These are phyloP conservation scores for Eremothecium gossypii DNA, from an alignment of 1,139 yeast species.

Conservation along the genomic window DNA sequence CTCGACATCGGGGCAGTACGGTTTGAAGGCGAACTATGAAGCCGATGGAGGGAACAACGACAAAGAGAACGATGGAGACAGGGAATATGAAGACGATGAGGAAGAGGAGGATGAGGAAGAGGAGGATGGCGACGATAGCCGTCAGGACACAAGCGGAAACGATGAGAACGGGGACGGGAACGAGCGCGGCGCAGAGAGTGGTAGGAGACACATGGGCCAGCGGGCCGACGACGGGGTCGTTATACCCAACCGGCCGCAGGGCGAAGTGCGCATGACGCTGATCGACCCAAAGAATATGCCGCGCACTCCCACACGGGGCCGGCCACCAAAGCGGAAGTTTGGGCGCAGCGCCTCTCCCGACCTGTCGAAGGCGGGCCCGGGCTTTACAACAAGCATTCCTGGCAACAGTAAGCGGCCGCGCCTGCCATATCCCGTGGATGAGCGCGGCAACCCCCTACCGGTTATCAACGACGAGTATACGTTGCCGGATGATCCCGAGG, in stretches of 20 bases:
- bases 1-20: constrained; percentile 15
- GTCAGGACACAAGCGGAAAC: neutral
- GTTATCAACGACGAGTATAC: constrained; percentile 73
- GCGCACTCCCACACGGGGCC: constrained; percentile 24
- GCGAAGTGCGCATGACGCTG: too few relatives aligned
- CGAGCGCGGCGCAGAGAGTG: neutral
- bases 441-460: constrained; percentile 39
- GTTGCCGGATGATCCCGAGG: constrained; percentile 72
- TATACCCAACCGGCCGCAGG: too few relatives aligned
- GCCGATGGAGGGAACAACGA: constrained; percentile 25
- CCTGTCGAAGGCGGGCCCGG: constrained; percentile 19
- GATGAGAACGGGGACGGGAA: neutral
- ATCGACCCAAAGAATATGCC: constrained; percentile 1
- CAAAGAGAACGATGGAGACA: constrained; percentile 19
- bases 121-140: constrained; percentile 1
- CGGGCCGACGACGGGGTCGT: too few relatives aligned
- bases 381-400: constrained; percentile 11
- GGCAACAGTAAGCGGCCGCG: constrained; percentile 15
- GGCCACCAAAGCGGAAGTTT: constrained; percentile 29
- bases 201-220: neutral
- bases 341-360: constrained; percentile 15
- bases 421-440: constrained; percentile 29
- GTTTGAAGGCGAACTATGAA: constrained; percentile 20
- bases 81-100: constrained; percentile 20
- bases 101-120: constrained; percentile 20